Base-by-base conservation (phyloP, 192 early-diverging fungal species). In the Backusella tarrabulga region DNA sequence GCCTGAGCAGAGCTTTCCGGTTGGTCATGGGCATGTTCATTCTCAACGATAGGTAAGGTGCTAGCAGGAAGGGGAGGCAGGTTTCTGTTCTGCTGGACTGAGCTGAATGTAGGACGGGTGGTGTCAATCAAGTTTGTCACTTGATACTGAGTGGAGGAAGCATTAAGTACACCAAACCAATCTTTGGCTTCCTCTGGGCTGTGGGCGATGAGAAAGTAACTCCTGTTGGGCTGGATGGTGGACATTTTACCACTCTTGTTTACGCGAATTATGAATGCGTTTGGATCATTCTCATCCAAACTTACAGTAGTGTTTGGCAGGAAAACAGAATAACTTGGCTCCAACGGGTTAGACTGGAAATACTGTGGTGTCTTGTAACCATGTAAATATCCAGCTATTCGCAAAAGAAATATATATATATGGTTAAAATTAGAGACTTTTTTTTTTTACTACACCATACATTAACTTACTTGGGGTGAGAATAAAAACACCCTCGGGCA, bases 401-500 rank as follows among this genome's bases (percentile, higher is more conserved):
- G 11, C 38, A 40, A 40, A 40, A 12, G 38, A 68, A 3, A 42
- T 26, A 75, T n/a, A 23, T n/a, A 41, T 7, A 66, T 26, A 40
- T 42, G 12, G 5, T 17, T 46, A 50, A n/a, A 40, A 42, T 17
- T 32, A 52, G 15, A 26, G 17, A 15, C 7, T 32, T 7, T 67
- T 69, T n/a, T 71, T 72, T 44, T 44, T 42, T 42, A 6, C 9
- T 4, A 50, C 8, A 12, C 32, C 8, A 46, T 14, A 4, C 34
- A 23, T 46, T 19, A 8, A 73, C 50, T 75, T 82, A 82, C 81
- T 56, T 36, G 83, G 77, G 8, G 87, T 85, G n/a, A 88, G 40
- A n/a, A 86, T 81, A 79, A 84, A 86, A 54, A 77, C 78, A 3
- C 83, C 77, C 8, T 87, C 83, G 19, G 67, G 74, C 83, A 80